Conservation (phyloP, 192 early-diverging fungal genomes). For the Rhizophagus sp. region DNA sequence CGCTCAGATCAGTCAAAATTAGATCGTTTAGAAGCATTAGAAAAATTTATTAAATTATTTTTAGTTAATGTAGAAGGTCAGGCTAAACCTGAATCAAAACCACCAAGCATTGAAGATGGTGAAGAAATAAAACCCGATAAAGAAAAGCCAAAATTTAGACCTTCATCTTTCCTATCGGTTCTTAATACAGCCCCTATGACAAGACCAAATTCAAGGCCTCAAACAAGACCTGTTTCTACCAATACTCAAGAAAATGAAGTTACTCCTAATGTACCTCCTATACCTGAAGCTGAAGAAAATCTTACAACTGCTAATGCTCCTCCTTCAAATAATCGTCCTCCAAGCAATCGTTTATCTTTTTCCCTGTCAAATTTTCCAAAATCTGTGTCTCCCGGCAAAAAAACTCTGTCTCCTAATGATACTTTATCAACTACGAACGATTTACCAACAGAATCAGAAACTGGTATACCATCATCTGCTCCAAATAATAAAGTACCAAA, state of each 20-base stretch:
- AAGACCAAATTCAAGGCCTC: neutral
- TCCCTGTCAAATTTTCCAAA: neutral
- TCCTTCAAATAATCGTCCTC: neutral
- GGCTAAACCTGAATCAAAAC: neutral
- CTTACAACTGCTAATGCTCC: neutral
- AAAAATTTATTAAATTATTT: slow-evolving; percentile 1
- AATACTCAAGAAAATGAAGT: neutral
- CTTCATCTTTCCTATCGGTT: neutral
- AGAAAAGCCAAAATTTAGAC: neutral
- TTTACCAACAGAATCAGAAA: neutral
- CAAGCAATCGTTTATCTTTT: neutral
- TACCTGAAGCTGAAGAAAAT: neutral
- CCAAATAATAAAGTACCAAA: no score
- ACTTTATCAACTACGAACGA: no score
- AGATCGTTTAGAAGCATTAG: neutral
- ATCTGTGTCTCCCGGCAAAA: neutral
- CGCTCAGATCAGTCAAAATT: neutral
- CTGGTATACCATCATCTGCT: neutral
- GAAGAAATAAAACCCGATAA: neutral
- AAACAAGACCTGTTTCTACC: neutral
- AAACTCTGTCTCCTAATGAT: neutral
- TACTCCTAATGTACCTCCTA: neutral
- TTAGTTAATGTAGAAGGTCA: neutral
- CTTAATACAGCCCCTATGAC: neutral
- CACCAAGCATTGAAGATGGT: neutral